phyloP scores from a whole-genome alignment of 495 filamentous ascomycete species.

The Filosporella fistucella region DNA sequence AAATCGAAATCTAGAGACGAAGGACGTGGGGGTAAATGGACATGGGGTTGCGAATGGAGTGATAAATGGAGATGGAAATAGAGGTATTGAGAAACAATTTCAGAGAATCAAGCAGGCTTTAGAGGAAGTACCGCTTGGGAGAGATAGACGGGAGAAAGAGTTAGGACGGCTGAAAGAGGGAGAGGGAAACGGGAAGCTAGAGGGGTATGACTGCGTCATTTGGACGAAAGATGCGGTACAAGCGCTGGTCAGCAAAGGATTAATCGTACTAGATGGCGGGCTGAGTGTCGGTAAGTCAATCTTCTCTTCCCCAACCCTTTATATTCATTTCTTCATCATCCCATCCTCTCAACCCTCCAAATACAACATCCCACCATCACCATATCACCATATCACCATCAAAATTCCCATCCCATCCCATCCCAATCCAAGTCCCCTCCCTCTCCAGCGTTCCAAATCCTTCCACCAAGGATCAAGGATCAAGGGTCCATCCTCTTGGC shows the following conservation, averaged over 20 bases:
- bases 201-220: constrained; percentile 21
- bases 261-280: constrained; percentile 9
- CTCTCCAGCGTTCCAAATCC: no score
- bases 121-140: constrained; percentile 7
- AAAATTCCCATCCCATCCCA: no score
- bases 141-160: neutral
- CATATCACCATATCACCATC: no score
- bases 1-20: constrained; percentile 3
- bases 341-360: no score
- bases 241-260: constrained; percentile 7
- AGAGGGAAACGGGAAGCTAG: constrained; percentile 12
- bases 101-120: constrained; percentile 9
- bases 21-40: no score
- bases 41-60: no score
- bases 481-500: no score
- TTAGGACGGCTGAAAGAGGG: constrained; percentile 2
- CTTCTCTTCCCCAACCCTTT: neutral
- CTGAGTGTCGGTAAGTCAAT: constrained; percentile 10
- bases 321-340: no score
- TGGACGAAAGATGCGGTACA: constrained; percentile 19
- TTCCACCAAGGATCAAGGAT: no score
- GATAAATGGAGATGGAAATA: no score
- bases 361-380: no score
- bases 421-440: no score
- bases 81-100: neutral